These are phyloP conservation scores for Mrakia blollopis DNA, from an alignment of 768 basidiomycete genomes.

Conservation along the genomic window DNA sequence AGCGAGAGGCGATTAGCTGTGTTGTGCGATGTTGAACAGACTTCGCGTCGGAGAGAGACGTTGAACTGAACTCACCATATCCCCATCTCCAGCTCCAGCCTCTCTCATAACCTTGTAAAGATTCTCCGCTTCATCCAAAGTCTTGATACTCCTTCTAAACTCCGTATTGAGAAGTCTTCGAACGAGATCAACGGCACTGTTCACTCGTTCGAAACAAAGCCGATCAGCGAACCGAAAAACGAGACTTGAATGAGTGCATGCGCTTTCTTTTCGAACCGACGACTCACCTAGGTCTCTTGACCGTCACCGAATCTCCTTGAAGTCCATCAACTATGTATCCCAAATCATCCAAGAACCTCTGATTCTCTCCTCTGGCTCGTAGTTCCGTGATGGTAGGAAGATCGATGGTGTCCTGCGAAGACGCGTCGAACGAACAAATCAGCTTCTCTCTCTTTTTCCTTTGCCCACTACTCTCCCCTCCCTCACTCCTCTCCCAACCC, in stretches of 20 bases:
- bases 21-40: background rate
- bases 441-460: too few species aligned
- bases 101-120: conserved; percentile 10
- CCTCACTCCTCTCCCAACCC: too few species aligned
- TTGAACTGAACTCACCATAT: conserved; percentile 12
- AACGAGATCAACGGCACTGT: conserved; percentile 27
- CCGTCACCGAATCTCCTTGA: background rate
- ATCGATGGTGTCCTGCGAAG: conserved; percentile 26
- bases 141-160: conserved; percentile 24
- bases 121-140: conserved; percentile 24
- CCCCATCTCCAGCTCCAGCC: conserved; percentile 15
- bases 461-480: too few species aligned
- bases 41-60: too few species aligned
- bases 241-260: background rate
- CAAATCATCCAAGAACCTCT: conserved; percentile 32
- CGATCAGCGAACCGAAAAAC: background rate
- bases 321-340: conserved; percentile 32
- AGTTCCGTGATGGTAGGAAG: conserved; percentile 29
- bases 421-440: background rate
- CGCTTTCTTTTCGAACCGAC: background rate
- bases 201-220: background rate
- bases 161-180: conserved; percentile 14
- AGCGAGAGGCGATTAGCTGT: background rate
- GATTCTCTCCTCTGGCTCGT: conserved; percentile 29
- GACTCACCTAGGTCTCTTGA: conserved; percentile 24